Percentiles rank a stretch among this genome's conserved stretches.
These are phyloP conservation scores for Aspergillus fumigatus DNA, from an alignment of 2,329 filamentous ascomycete species.

Conservation along the genomic window DNA sequence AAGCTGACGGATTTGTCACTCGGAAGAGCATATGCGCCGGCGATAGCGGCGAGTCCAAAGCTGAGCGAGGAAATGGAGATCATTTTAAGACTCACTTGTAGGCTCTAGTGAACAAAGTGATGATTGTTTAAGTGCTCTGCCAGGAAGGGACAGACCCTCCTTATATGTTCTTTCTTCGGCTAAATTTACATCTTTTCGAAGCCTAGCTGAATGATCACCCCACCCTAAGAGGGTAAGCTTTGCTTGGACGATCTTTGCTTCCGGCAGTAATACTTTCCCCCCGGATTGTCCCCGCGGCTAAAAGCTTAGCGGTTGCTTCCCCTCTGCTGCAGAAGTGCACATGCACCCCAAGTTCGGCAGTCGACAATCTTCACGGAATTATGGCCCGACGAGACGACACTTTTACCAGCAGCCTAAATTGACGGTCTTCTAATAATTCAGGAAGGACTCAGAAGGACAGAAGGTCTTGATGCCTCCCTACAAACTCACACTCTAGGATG, in stretches of 20 bases:
- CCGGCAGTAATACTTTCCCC: not conserved
- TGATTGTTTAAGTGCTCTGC: not conserved
- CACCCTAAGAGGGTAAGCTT: not conserved
- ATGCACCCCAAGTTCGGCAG: not conserved
- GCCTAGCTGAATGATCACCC: not conserved
- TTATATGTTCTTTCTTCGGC: not conserved
- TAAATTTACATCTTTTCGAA: not conserved
- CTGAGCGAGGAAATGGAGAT: not conserved
- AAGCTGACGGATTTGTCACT: conserved; percentile 1
- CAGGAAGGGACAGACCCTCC: not conserved
- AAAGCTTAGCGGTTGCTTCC: not conserved
- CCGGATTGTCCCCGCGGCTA: not conserved
- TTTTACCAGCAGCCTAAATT: not conserved
- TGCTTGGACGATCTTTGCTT: not conserved
- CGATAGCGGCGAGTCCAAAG: conserved; percentile 2
- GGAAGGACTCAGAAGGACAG: not conserved
- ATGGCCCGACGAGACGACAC: not conserved
- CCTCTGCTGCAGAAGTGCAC: too few species aligned
- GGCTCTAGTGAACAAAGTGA: not conserved
- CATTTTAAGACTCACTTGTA: not conserved
- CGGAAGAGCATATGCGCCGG: conserved; percentile 7
- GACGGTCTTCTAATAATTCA: not conserved
- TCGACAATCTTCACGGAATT: not conserved
- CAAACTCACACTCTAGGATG: not conserved
- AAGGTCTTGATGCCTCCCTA: not conserved